A percentile compares a stretch with the other conserved stretches of the same genome.
Conservation (phyloP, 768 basidiomycete species). For the Suillus hirtellus region DNA sequence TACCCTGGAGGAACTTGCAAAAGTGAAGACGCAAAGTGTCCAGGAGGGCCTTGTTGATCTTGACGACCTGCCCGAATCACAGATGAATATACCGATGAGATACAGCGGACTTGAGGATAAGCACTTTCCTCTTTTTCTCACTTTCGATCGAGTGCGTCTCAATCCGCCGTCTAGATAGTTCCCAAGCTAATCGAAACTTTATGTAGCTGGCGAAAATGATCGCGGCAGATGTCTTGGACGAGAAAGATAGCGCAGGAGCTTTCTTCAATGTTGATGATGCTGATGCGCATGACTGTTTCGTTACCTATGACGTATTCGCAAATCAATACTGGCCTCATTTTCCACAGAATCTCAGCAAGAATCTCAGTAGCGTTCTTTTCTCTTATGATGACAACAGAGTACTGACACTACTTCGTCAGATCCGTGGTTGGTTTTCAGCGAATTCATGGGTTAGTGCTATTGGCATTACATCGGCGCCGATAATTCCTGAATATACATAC, state of each 20-base stretch:
- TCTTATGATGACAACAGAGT: background rate
- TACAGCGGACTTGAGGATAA: constrained; percentile 58
- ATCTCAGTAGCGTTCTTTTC: constrained; percentile 43
- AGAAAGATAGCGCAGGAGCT: constrained; percentile 21
- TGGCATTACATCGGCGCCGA: background rate
- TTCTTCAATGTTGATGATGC: constrained; percentile 20
- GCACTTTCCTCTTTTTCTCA: constrained; percentile 72
- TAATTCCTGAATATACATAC: background rate
- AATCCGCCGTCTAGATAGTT: background rate
- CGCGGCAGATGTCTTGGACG: constrained; percentile 33
- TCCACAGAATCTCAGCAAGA: constrained; percentile 48
- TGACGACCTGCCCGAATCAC: constrained; percentile 37
- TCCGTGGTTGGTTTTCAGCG: constrained; percentile 60
- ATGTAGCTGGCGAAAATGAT: constrained; percentile 28
- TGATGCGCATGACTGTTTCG: constrained; percentile 23
- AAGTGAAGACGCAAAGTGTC: constrained; percentile 22
- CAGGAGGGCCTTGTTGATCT: constrained; percentile 35
- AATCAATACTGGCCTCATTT: constrained; percentile 62
- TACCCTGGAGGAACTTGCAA: constrained; percentile 40
- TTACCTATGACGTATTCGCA: constrained; percentile 51
- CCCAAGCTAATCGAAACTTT: background rate
- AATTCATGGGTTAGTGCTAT: constrained; percentile 55
- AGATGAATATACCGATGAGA: constrained; percentile 36
- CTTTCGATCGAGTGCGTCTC: constrained; percentile 55
- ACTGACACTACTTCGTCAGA: constrained; percentile 38